A percentile compares a stretch with the other conserved stretches of the same genome.
Conservation (phyloP, 1,139 yeast genomes). For the Entelexis paramagnoliae region DNA sequence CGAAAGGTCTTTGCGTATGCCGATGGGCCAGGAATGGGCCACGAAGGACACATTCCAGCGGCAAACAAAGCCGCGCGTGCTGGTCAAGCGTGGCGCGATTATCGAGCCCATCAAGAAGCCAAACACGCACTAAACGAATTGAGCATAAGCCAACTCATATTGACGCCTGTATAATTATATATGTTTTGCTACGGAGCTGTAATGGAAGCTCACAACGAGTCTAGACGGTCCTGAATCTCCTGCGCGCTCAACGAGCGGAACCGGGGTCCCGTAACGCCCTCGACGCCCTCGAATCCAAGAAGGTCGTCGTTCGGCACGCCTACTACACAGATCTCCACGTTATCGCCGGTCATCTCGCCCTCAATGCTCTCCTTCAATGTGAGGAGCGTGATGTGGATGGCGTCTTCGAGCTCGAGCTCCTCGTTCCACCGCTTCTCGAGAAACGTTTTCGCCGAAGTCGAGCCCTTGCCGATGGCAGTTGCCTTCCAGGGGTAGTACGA, state of each 20-base stretch:
- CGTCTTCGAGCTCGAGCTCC: conserved; percentile 93
- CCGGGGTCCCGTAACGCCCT: conserved; percentile 67
- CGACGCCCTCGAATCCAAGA: conserved; percentile 81
- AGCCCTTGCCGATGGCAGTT: conserved; percentile 94
- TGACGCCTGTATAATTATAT: neutral
- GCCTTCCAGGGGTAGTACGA: conserved; percentile 99
- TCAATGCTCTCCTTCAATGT: conserved; percentile 95
- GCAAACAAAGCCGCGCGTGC: conserved; percentile 77
- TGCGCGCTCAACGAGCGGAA: conserved; percentile 75
- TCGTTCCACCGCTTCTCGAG: conserved; percentile 97
- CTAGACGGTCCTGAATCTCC: conserved; percentile 91
- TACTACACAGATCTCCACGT: conserved; percentile 83
- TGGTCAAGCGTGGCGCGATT: conserved; percentile 78
- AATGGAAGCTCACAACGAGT: conserved; percentile 81
- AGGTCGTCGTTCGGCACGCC: conserved; percentile 74
- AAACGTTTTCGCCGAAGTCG: conserved; percentile 90
- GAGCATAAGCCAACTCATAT: neutral
- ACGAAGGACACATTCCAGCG: conserved; percentile 78
- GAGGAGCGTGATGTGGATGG: conserved; percentile 87
- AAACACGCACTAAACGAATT: neutral
- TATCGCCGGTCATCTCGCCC: conserved; percentile 95
- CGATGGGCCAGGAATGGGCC: conserved; percentile 97
- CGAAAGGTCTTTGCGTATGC: conserved; percentile 86
- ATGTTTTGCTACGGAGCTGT: neutral
- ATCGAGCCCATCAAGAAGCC: conserved; percentile 71